Conservation (phyloP, 176 grass and related monocot genomes). For the Aegilops tauschii region DNA sequence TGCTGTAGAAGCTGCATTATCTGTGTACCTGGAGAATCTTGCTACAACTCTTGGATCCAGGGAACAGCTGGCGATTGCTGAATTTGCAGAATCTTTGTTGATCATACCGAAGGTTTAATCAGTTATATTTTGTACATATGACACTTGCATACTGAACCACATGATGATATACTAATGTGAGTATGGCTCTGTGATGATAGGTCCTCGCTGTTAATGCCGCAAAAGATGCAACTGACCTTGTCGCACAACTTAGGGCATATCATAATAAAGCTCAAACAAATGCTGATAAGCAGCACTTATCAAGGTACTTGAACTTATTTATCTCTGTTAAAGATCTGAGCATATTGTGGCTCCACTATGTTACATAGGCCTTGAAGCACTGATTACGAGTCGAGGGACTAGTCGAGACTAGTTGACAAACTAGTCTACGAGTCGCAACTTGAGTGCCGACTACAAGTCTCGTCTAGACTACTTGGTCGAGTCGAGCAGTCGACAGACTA, state of each 20-base stretch:
- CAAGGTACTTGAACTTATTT: slow-evolving; percentile 42
- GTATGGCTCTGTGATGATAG: not conserved
- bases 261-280: slow-evolving; percentile 87
- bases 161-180: too few relatives aligned
- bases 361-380: not conserved
- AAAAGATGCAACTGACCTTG: slow-evolving; percentile 86
- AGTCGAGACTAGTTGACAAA: too few relatives aligned
- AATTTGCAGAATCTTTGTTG: slow-evolving; percentile 87
- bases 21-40: slow-evolving; percentile 90
- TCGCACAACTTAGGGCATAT: slow-evolving; percentile 88
- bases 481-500: too few relatives aligned
- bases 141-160: too few relatives aligned
- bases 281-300: slow-evolving; percentile 90
- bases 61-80: slow-evolving; percentile 90
- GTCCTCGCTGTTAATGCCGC: slow-evolving; percentile 95
- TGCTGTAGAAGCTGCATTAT: slow-evolving; percentile 78
- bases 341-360: not conserved
- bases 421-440: too few relatives aligned
- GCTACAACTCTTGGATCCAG: slow-evolving; percentile 90
- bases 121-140: not conserved
- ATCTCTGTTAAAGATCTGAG: not conserved
- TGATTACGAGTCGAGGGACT: too few relatives aligned
- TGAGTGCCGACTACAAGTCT: too few relatives aligned
- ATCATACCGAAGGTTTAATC: slow-evolving; percentile 82
- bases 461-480: too few relatives aligned